These are phyloP conservation scores for Hibiscus trionum DNA, from an alignment of 345 rosid species.

Conservation along the genomic window DNA sequence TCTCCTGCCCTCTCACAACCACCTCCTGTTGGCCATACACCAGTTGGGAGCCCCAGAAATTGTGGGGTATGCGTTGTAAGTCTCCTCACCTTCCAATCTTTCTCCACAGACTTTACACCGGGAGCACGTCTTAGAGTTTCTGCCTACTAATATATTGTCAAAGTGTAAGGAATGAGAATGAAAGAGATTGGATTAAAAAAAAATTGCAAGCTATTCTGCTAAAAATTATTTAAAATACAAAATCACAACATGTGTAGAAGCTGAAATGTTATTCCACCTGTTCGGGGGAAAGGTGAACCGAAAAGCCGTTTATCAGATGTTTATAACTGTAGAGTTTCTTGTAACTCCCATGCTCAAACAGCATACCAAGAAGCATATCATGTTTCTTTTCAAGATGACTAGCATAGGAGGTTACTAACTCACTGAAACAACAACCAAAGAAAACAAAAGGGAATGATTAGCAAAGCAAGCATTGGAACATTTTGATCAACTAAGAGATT, in stretches of 20 bases:
- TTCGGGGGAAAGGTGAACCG: slow-evolving; percentile 70
- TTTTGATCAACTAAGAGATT: background rate
- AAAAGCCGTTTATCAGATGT: slow-evolving; percentile 92
- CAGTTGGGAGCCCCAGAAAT: slow-evolving; percentile 94
- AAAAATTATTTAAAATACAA: background rate
- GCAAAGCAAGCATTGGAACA: background rate
- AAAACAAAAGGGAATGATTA: background rate
- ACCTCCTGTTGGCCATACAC: slow-evolving; percentile 99
- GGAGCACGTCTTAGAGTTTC: slow-evolving; percentile 67
- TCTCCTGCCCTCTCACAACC: slow-evolving; percentile 95
- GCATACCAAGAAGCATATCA: slow-evolving; percentile 79
- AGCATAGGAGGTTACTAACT: slow-evolving; percentile 68
- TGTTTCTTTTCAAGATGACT: slow-evolving; percentile 85
- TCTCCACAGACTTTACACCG: slow-evolving; percentile 74
- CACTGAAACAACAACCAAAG: slow-evolving; percentile 41
- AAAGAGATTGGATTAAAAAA: slow-evolving; percentile 8
- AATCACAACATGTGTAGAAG: background rate
- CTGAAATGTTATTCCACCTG: slow-evolving; percentile 56
- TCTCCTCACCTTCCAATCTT: slow-evolving; percentile 95
- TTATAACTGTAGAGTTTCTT: slow-evolving; percentile 89
- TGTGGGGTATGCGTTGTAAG: slow-evolving; percentile 97
- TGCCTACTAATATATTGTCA: slow-evolving; percentile 73
- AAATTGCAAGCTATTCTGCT: background rate
- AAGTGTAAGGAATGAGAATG: slow-evolving; percentile 29
- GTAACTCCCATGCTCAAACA: slow-evolving; percentile 71